Base-by-base conservation (phyloP, 371 early-diverging fungal genomes). In the Mucor plumbeus region DNA sequence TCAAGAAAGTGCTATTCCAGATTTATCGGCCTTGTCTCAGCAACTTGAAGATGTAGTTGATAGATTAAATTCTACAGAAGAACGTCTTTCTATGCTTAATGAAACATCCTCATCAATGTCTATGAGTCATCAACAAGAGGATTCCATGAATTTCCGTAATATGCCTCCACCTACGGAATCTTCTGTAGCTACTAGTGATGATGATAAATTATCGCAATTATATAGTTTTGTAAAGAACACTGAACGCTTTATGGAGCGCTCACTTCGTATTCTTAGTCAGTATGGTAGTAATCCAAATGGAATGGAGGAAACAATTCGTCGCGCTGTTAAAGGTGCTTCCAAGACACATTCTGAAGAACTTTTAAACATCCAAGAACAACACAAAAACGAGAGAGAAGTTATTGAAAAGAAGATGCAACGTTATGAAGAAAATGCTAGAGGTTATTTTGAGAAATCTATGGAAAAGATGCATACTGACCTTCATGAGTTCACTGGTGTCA, bases 351-450 rank as follows among this genome's bases (percentile, higher is more conserved):
- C 75, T 14, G 75, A 75, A 38, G 66, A 73, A 19, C 59, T 69
- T 38, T 59, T 72, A 11, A 61, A 61, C n/a, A 71, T 75, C 41
- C 70, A 76, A 60, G 66, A 72, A 4, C 76, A 73, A 33, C 65
- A 70, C 7, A 64, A 72, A 15, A 41, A 56, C 7, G 76, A 66
- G 35, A 41, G 74, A 43, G 69, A 71, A 7, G 61, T 60, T 19
- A 69, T 67, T n/a, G 81, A 80, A 47, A 73, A 75, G 33, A 71
- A 75, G 31, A 68, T 82, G 67, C 72, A 80, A n/a, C 72, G 76
- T 3, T 83, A 83, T 34, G 79, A 83, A 63, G 76, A 79, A 19
- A 80, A 75, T 56, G 83, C 83, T 33, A 73, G 83, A 7, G 63
- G 56, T 17, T 81, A 79, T 47, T 69, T 83, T 59, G 83, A 83